Evolutionary conservation across 176 grass and related monocot species (phyloP), one percentile per base, ranked within the genome.

Genomic region (Ensete ventricosum): DNA sequence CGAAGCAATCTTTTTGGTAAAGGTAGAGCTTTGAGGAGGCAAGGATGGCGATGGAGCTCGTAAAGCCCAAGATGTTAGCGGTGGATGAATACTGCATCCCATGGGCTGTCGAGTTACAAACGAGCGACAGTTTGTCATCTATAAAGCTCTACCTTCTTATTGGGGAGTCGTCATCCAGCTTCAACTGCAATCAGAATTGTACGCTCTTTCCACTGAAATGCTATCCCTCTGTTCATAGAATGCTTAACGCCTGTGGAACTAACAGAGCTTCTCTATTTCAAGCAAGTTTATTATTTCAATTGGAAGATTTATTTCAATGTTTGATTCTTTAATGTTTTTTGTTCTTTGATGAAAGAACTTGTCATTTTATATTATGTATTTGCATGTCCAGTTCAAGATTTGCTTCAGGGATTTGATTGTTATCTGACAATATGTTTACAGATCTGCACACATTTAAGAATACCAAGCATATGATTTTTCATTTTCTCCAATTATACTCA

Each of bases 11-110:
- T 17, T 67, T 62, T 77, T 43, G 49, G 52, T 59, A 26, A 68
- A 20, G 71, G 48, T 76, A 88, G 86, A 91, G 84, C 78, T 93
- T 91, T 20, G 86, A 99, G 64, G 95, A 99, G 78, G 90, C 88
- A 54, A 63, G 57, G 13, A 64, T 72, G 24, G 88, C 88, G 9
- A 82, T 99, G 82, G 71, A 91, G 69, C 78, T 94, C 22, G 88
- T 91, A 76, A 88, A 71, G 14, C 95, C 95, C 0, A 81, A 79
- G 57, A 84, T 78, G 43, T 75, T 98, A 70, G 72, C 86, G 69
- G 80, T 87, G 62, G 88, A 89, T 71, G 74, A 1, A 19, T 71
- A 5, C 55, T 85, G 78, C 64, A 81, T 17, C 49, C 74, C 68
- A 2, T 99, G 88, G 88, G 88, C 81, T 13, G 13, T 74, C 34